Evolutionary conservation across 2,329 filamentous ascomycete species (phyloP).

Genomic region (Chalara sp.): DNA sequence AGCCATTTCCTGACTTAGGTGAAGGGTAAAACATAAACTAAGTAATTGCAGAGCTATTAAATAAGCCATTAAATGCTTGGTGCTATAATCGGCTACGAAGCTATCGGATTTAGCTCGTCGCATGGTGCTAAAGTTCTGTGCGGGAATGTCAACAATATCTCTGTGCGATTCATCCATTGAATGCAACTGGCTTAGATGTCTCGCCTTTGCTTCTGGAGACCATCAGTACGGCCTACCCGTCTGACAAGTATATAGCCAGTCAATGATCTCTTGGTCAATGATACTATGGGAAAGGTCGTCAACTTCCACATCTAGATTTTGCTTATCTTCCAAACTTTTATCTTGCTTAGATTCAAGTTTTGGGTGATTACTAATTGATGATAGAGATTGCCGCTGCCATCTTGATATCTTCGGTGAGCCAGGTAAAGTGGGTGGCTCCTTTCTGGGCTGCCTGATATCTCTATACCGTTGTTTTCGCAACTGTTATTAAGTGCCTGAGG

Average conservation of each 20-base stretch:
- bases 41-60: slow-evolving; percentile 25
- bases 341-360: no score
- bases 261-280: slow-evolving; percentile 24
- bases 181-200: slow-evolving; percentile 8
- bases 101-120: slow-evolving; percentile 19
- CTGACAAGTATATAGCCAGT: slow-evolving; percentile 25
- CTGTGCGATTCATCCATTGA: slow-evolving; percentile 2
- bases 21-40: slow-evolving; percentile 25
- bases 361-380: slow-evolving; percentile 16
- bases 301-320: slow-evolving; percentile 1
- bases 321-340: background rate
- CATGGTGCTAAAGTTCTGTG: slow-evolving; percentile 5
- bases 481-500: no score
- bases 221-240: slow-evolving; percentile 27
- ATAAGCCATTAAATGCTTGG: slow-evolving; percentile 22
- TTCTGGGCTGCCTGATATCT: no score
- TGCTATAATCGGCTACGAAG: slow-evolving; percentile 12
- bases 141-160: slow-evolving; percentile 7
- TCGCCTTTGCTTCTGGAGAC: slow-evolving; percentile 21
- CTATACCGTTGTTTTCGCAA: no score
- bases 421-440: slow-evolving; percentile 1
- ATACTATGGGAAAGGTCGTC: slow-evolving; percentile 20
- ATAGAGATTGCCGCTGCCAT: slow-evolving; percentile 15
- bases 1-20: slow-evolving; percentile 14
- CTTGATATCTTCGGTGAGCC: slow-evolving; percentile 6